phyloP scores from a whole-genome alignment of 2,329 filamentous ascomycete genomes.

The Dothideomycetidae sp. region DNA sequence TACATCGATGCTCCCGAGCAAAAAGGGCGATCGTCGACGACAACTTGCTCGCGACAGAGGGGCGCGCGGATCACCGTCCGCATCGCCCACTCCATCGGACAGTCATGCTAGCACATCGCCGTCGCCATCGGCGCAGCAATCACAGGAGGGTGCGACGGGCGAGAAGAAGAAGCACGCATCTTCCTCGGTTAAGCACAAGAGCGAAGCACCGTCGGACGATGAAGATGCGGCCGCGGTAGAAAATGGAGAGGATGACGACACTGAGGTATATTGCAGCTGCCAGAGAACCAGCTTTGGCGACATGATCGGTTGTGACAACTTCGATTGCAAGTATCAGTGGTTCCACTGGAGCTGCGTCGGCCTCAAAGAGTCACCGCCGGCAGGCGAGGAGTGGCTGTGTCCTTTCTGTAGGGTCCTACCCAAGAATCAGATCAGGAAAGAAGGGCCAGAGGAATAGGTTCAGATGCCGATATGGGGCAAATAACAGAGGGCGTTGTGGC shows the following conservation, averaged over 20 bases:
- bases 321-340: slow-evolving; percentile 69
- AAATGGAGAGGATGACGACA: slow-evolving; percentile 56
- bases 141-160: slow-evolving; percentile 18
- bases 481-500: too few species aligned
- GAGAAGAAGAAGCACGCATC: slow-evolving; percentile 6
- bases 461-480: too few species aligned
- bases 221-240: slow-evolving; percentile 24
- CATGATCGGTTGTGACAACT: slow-evolving; percentile 82
- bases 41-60: slow-evolving; percentile 17
- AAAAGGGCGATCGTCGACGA: slow-evolving; percentile 22
- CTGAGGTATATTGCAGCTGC: slow-evolving; percentile 66
- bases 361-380: slow-evolving; percentile 36
- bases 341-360: slow-evolving; percentile 60
- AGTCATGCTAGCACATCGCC: slow-evolving; percentile 19
- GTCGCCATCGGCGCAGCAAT: slow-evolving; percentile 20
- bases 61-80: slow-evolving; percentile 19
- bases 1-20: slow-evolving; percentile 8
- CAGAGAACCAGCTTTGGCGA: slow-evolving; percentile 74
- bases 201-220: slow-evolving; percentile 12
- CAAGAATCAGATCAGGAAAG: slow-evolving; percentile 27
- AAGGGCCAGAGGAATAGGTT: slow-evolving; percentile 13
- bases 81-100: slow-evolving; percentile 18
- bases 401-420: slow-evolving; percentile 24
- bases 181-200: slow-evolving; percentile 5
- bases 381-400: slow-evolving; percentile 38